These are phyloP conservation scores for Coemansia sp. DNA, from an alignment of 192 early-diverging fungal species.

Conservation along the genomic window DNA sequence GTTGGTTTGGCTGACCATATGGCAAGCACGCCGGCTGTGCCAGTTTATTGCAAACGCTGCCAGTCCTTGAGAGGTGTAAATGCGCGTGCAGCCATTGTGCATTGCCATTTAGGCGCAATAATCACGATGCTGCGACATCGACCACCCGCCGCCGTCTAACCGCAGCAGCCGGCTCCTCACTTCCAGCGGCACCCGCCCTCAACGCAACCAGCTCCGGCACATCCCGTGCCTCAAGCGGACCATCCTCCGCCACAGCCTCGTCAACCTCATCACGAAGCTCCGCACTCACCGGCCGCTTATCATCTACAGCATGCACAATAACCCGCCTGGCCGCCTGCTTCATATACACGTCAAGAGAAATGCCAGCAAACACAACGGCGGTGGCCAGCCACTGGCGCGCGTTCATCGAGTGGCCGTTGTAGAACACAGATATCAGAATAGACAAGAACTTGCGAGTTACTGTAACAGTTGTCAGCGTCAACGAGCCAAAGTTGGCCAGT, in stretches of 20 bases:
- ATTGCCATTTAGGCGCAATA: neutral
- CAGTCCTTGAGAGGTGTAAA: too few relatives aligned
- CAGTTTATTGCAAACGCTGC: too few relatives aligned
- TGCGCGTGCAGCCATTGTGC: too few relatives aligned
- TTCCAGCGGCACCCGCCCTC: slow-evolving; percentile 2
- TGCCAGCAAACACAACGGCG: slow-evolving; percentile 82
- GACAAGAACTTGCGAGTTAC: slow-evolving; percentile 97
- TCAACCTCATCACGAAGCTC: neutral
- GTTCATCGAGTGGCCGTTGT: slow-evolving; percentile 78
- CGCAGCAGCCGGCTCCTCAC: neutral
- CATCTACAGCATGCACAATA: slow-evolving; percentile 1
- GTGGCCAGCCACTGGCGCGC: slow-evolving; percentile 85
- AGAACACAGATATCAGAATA: slow-evolving; percentile 87
- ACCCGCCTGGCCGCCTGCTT: slow-evolving; percentile 58
- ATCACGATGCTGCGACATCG: slow-evolving; percentile 25
- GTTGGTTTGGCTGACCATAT: too few relatives aligned
- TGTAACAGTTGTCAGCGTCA: slow-evolving; percentile 89
- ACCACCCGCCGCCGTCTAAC: slow-evolving; percentile 43
- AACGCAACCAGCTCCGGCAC: slow-evolving; percentile 12
- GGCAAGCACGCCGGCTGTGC: too few relatives aligned
- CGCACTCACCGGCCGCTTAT: neutral
- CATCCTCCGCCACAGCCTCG: slow-evolving; percentile 9
- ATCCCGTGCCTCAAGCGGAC: slow-evolving; percentile 7
- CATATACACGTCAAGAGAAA: slow-evolving; percentile 74
- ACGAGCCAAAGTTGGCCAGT: slow-evolving; percentile 83